A percentile compares a stretch with the other conserved stretches of the same genome.
phyloP scores from a whole-genome alignment of 2,329 filamentous ascomycete species.

The Phialophora verrucosa region DNA sequence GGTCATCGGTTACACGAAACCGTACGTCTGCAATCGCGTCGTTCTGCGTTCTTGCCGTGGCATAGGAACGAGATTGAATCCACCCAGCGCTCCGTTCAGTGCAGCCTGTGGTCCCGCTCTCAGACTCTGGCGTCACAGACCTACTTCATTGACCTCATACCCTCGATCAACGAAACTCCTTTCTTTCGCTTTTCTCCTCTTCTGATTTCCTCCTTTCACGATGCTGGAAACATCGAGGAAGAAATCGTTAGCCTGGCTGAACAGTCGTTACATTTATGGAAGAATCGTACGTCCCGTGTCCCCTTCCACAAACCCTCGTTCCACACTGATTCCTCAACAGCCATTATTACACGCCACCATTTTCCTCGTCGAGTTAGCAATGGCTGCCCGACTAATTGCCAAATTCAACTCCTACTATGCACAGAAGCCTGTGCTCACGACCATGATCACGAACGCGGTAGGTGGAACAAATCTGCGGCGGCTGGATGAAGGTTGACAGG shows the following conservation, averaged over 20 bases:
- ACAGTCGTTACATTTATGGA: slow-evolving; percentile 53
- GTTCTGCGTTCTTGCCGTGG: neutral
- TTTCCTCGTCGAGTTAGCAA: slow-evolving; percentile 85
- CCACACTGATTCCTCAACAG: slow-evolving; percentile 54
- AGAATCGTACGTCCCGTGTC: slow-evolving; percentile 38
- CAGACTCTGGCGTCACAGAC: slow-evolving; percentile 30
- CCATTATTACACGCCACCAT: slow-evolving; percentile 85
- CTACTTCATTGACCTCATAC: slow-evolving; percentile 27
- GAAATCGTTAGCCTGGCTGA: slow-evolving; percentile 52
- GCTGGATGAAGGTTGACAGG: slow-evolving; percentile 16
- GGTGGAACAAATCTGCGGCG: slow-evolving; percentile 41
- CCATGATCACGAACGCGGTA: slow-evolving; percentile 98
- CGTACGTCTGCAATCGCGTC: neutral
- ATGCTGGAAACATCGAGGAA: slow-evolving; percentile 52
- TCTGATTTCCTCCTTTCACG: slow-evolving; percentile 33
- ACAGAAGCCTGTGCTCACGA: slow-evolving; percentile 90
- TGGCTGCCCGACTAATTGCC: slow-evolving; percentile 78
- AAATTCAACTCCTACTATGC: slow-evolving; percentile 96
- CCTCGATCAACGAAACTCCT: neutral
- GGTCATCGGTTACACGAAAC: slow-evolving; percentile 10
- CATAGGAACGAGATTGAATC: slow-evolving; percentile 7
- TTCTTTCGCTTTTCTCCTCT: slow-evolving; percentile 36
- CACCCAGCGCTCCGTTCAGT: slow-evolving; percentile 8
- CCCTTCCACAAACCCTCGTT: slow-evolving; percentile 5
- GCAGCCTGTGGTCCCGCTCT: slow-evolving; percentile 21